A percentile compares a stretch with the other conserved stretches of the same genome.
Evolutionary conservation across 1,284 basidiomycete species (phyloP).

Genomic region (Heterobasidion occidentale): DNA sequence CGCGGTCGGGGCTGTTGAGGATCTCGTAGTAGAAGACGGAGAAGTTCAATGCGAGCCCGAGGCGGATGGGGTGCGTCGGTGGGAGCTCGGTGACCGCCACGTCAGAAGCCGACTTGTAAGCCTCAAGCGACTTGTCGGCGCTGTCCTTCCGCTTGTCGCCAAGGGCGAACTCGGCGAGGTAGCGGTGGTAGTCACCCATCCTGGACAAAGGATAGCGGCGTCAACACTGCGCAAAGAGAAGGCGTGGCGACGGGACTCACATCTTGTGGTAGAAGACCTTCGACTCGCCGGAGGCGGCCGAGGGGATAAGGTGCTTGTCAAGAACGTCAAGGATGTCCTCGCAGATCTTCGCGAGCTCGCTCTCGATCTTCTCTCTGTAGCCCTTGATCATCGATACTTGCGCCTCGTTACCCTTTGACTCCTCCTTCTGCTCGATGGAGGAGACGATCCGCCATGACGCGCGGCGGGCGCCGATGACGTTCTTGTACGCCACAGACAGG

Average conservation of each 20-base stretch:
- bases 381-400: constrained; percentile 99
- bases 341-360: constrained; percentile 97
- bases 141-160: constrained; percentile 98
- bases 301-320: constrained; percentile 98
- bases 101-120: constrained; percentile 99
- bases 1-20: constrained; percentile 98
- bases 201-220: constrained; percentile 30
- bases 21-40: constrained; percentile 99
- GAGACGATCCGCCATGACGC: constrained; percentile 99
- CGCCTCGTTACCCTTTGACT: constrained; percentile 97
- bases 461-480: constrained; percentile 98
- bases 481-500: constrained; percentile 99
- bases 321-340: constrained; percentile 99
- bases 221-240: too few relatives aligned
- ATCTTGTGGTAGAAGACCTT: constrained; percentile 99
- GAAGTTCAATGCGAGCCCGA: constrained; percentile 99
- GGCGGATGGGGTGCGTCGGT: constrained; percentile 98
- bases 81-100: constrained; percentile 97
- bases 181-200: constrained; percentile 99
- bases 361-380: constrained; percentile 98
- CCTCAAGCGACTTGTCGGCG: constrained; percentile 97
- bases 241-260: constrained; percentile 37
- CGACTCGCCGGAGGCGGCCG: constrained; percentile 95
- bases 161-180: constrained; percentile 98
- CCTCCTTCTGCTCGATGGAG: constrained; percentile 99